Percentiles rank a stretch among this genome's conserved stretches.
phyloP scores from a whole-genome alignment of 192 early-diverging fungal species.

The Obelidium mucronatum region DNA sequence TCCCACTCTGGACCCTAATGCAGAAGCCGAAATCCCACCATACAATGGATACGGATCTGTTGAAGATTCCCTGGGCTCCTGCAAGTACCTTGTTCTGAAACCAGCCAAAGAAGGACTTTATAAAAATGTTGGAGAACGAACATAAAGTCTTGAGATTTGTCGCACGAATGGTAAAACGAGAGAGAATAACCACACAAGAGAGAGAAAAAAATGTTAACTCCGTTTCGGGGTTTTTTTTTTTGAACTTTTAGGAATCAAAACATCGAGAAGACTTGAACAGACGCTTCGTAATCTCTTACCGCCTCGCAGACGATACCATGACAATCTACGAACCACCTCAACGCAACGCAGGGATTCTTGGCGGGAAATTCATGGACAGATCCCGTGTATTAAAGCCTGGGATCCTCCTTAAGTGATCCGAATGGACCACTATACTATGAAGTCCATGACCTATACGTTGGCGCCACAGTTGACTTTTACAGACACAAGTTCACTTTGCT shows the following conservation, averaged over 20 bases:
- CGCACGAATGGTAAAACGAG: slow-evolving; percentile 63
- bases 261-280: slow-evolving; percentile 66
- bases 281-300: slow-evolving; percentile 67
- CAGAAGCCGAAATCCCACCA: slow-evolving; percentile 54
- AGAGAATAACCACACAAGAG: neutral
- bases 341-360: slow-evolving; percentile 66
- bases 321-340: slow-evolving; percentile 72
- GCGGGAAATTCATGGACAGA: slow-evolving; percentile 71
- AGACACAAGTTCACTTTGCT: slow-evolving; percentile 60
- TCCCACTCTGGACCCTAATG: neutral
- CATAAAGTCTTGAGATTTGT: slow-evolving; percentile 68
- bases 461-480: slow-evolving; percentile 58
- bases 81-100: slow-evolving; percentile 67
- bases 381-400: slow-evolving; percentile 65
- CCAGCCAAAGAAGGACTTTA: slow-evolving; percentile 73
- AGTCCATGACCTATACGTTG: slow-evolving; percentile 58
- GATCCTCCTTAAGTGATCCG: slow-evolving; percentile 43
- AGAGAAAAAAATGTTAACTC: neutral
- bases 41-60: slow-evolving; percentile 72
- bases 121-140: slow-evolving; percentile 72
- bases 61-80: slow-evolving; percentile 65
- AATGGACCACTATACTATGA: slow-evolving; percentile 61
- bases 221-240: no score
- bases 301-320: slow-evolving; percentile 69
- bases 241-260: slow-evolving; percentile 60